Percentiles rank a stretch among this genome's conserved stretches.
Evolutionary conservation across 108 stramenopile species (phyloP).

Genomic region (Stephanodiscus triporus): DNA sequence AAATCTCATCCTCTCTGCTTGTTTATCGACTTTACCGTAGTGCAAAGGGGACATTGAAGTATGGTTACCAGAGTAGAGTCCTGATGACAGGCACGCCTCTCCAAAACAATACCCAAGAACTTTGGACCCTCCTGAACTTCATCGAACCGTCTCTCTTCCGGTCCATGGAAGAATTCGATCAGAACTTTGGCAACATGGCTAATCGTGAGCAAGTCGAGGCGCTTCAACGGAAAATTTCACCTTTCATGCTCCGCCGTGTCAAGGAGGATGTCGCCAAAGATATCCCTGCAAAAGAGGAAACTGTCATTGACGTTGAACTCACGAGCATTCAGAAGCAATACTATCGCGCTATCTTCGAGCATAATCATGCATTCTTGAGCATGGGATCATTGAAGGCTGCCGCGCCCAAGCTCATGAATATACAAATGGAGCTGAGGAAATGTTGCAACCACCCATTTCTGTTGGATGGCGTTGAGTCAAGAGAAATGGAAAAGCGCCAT

Average conservation of each 20-base stretch:
- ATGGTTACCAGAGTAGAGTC: constrained; percentile 94
- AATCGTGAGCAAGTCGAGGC: constrained; percentile 91
- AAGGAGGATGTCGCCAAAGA: constrained; percentile 99
- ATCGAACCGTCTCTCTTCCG: constrained; percentile 95
- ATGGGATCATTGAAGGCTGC: constrained; percentile 69
- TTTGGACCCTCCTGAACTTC: constrained; percentile 98
- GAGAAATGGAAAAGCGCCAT: constrained; percentile 87
- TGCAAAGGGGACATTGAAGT: constrained; percentile 78
- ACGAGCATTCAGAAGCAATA: constrained; percentile 98
- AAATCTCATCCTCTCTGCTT: neutral
- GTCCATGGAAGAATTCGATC: constrained; percentile 89
- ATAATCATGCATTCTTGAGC: constrained; percentile 95
- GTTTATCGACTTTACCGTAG: constrained; percentile 23
- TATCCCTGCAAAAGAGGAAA: constrained; percentile 98
- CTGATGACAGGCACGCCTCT: constrained; percentile 99
- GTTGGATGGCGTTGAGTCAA: constrained; percentile 92
- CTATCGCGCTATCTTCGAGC: constrained; percentile 98
- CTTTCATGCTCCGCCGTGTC: constrained; percentile 97
- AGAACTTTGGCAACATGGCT: constrained; percentile 90
- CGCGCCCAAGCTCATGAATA: constrained; percentile 97
- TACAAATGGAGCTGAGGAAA: constrained; percentile 99
- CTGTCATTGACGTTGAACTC: constrained; percentile 98
- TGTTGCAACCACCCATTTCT: constrained; percentile 99
- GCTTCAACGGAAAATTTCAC: constrained; percentile 91
- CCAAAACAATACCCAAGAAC: constrained; percentile 97